Evolutionary conservation across 371 early-diverging fungal genomes (phyloP).

Genomic region (Lichtheimia ornata): DNA sequence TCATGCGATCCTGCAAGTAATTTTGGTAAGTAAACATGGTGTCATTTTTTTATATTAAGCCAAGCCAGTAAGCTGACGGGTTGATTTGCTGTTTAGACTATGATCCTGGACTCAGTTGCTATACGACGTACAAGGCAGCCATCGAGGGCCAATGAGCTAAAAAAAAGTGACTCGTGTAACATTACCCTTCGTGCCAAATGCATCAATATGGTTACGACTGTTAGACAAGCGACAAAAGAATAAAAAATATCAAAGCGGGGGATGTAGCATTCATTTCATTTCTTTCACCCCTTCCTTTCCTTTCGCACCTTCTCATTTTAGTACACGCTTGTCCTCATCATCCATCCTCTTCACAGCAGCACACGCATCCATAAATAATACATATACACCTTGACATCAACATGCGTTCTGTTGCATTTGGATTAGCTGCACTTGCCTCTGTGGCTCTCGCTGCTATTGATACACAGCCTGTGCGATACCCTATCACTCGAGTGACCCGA

Average conservation of each 20-base stretch:
- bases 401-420: conserved; percentile 18
- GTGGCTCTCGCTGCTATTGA: conserved; percentile 5
- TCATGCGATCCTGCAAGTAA: conserved; percentile 53
- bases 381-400: background rate
- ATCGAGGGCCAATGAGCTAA: conserved; percentile 3
- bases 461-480: conserved; percentile 13
- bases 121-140: conserved; percentile 12
- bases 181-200: no score
- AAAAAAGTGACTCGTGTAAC: background rate
- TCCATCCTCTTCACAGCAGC: background rate
- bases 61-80: background rate
- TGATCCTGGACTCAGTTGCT: conserved; percentile 24
- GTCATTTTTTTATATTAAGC: background rate
- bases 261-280: background rate
- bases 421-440: conserved; percentile 9
- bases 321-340: conserved; percentile 4
- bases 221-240: no score
- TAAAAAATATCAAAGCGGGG: background rate
- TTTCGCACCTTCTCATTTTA: conserved; percentile 7
- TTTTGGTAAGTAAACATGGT: conserved; percentile 43
- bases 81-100: conserved; percentile 10
- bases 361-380: background rate
- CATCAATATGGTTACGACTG: no score
- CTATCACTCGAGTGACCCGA: conserved; percentile 16
- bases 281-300: conserved; percentile 9